Base-by-base conservation (phyloP, 441 rosid genomes). In the Hura crepitans region DNA sequence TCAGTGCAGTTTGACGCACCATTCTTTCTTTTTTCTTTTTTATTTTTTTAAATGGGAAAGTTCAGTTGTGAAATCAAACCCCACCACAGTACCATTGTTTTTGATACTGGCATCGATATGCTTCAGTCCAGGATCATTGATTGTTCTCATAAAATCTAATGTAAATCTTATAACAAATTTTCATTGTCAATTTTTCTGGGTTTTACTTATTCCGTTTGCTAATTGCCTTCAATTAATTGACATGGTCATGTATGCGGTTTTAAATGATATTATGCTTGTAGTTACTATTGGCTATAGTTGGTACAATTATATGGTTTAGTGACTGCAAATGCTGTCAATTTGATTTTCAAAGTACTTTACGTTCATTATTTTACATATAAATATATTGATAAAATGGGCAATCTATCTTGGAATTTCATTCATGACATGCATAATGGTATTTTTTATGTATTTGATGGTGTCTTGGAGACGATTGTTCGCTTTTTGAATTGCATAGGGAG, bases 381-480 rank as follows among this genome's bases (percentile, higher is more conserved):
- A 11, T 53, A 0, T 37, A 20, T 45, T 50, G 70, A 13, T 51
- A 43, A 15, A 11, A 35, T 53, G 15, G 35, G n/a, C 33, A 23
- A 9, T 33, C 15, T 50, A 5, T n/a, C 45, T 39, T 50, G 28
- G 17, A 54, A 39, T 43, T 68, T 20, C 22, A 27, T 39, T 67
- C 53, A 22, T 54, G 27, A 27, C 39, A 17, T 39, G 18, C 51
- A 39, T 43, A 27, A 25, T 28, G 6, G n/a, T 13, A 27, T 54
- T 54, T 3, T 39, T 43, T 20, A 46, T 43, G 65, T 56, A 57
- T 57, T 45, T 57, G 65, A 28, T 42, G 56, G 56, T 33, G 35
- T 49, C 33, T 47, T 20, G 22, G 54, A n/a, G 57, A 51, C 31
- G 42, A 14, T 50, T 57, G 42, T 33, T 31, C 50, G 31, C 28